These are phyloP conservation scores for Dothidotthia symphoricarpi DNA, from an alignment of 2,329 filamentous ascomycete genomes.

Conservation along the genomic window DNA sequence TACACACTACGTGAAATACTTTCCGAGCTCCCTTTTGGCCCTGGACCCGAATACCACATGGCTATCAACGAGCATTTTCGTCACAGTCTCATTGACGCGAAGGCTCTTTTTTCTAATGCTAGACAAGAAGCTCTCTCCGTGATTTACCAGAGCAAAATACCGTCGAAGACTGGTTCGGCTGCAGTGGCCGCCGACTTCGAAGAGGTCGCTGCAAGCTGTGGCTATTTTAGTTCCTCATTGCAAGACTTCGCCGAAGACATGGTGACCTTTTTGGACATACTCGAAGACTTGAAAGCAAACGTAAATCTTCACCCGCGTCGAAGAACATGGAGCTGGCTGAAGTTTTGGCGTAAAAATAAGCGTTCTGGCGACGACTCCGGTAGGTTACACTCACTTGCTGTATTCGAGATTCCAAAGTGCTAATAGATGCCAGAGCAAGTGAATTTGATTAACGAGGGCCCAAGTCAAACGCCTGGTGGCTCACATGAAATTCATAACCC, in stretches of 20 bases:
- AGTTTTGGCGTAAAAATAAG: slow-evolving; percentile 62
- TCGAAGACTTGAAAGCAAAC: slow-evolving; percentile 81
- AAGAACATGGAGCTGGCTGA: slow-evolving; percentile 80
- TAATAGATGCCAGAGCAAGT: slow-evolving; percentile 22
- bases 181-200: slow-evolving; percentile 90
- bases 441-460: slow-evolving; percentile 24
- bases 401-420: background rate
- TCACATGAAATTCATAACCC: slow-evolving; percentile 40
- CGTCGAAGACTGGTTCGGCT: slow-evolving; percentile 65
- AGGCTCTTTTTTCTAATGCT: slow-evolving; percentile 73
- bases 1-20: slow-evolving; percentile 87
- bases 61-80: slow-evolving; percentile 76
- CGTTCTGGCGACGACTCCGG: slow-evolving; percentile 19
- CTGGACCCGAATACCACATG: slow-evolving; percentile 65
- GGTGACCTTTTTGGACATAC: slow-evolving; percentile 73
- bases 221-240: slow-evolving; percentile 91
- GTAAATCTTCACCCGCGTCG: slow-evolving; percentile 60
- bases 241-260: slow-evolving; percentile 90
- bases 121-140: slow-evolving; percentile 72
- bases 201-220: slow-evolving; percentile 95
- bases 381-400: slow-evolving; percentile 5
- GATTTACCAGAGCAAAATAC: slow-evolving; percentile 77
- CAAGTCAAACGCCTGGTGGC: slow-evolving; percentile 27
- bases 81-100: slow-evolving; percentile 74
- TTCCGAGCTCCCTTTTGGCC: slow-evolving; percentile 78